Base-by-base conservation (phyloP, 2,329 filamentous ascomycete genomes). In the Metarhizium rileyi region DNA sequence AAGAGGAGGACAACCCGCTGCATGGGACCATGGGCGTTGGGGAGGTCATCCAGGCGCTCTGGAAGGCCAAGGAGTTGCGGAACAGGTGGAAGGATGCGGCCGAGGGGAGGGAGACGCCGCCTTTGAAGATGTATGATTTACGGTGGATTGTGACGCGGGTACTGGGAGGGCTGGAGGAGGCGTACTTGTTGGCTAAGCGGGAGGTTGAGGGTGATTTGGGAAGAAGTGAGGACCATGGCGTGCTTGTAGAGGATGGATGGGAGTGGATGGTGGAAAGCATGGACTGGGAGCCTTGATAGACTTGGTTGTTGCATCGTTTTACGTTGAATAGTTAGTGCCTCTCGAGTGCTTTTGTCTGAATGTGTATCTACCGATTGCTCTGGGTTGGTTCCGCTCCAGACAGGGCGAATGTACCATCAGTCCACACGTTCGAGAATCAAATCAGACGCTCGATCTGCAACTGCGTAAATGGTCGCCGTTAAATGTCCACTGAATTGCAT, bases 71-170 rank as follows among this genome's bases (percentile, higher is more conserved):
- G 61, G 82, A 86, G 55, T 72, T 86, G 50, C 71, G 84, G 1
- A 88, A 88, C 56, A 71, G 79, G 9, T 88, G 84, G 84, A 88
- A 88, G 66, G 78, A 82, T 48, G 81, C 77, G 0, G 78, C 81
- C 35, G 72, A 77, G 49, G 65, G 61, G 1, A 56, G 57, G 7
- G 63, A 64, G 55, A 67, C 62, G 47, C 63, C 61, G 49, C 63
- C 59, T 22, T 66, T 87, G 2, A 73, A 75, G 51, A 76, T 78
- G 54, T 81, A 86, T 55, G 76, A 84, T 48, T 66, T 87, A 10
- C 73, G 78, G 23, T 68, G 68, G 48, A 84, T 87, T 53, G 66
- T 87, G 2, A 63, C 66, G 5, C 67, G 67, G 6, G 73, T 87
- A 9, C 71, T 87, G 47, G 57, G 55, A 0, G 84, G 81, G 0